These are phyloP conservation scores for Fusarium dlaminii DNA, from an alignment of 2,329 filamentous ascomycete genomes.

Conservation along the genomic window DNA sequence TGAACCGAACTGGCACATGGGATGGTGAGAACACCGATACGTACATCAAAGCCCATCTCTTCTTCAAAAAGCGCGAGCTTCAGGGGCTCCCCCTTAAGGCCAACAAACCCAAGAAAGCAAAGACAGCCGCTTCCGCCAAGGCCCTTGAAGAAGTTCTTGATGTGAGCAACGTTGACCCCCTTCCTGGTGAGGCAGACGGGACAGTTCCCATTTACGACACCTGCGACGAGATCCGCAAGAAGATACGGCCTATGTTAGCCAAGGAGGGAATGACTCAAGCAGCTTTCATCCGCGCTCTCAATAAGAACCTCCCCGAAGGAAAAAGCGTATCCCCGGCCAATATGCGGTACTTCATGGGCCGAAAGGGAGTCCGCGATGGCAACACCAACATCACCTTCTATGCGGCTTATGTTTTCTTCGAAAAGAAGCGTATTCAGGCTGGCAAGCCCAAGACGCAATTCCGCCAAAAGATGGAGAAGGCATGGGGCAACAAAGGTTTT, in stretches of 20 bases:
- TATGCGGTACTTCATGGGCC: conserved; percentile 59
- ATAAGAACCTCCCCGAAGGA: conserved; percentile 51
- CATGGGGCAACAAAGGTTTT: conserved; percentile 42
- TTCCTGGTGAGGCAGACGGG: conserved; percentile 58
- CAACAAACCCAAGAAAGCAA: conserved; percentile 46
- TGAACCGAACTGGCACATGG: conserved; percentile 56
- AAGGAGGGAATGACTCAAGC: conserved; percentile 59
- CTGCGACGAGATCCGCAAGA: conserved; percentile 66
- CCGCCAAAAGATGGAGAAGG: conserved; percentile 61
- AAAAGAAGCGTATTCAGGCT: conserved; percentile 64
- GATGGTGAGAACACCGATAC: conserved; percentile 48
- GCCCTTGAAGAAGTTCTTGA: conserved; percentile 46
- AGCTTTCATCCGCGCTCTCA: conserved; percentile 59
- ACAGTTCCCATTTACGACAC: conserved; percentile 63
- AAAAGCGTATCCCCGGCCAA: conserved; percentile 54
- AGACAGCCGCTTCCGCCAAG: conserved; percentile 39
- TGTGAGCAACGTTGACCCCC: conserved; percentile 50
- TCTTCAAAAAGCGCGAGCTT: conserved; percentile 62
- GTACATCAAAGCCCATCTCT: conserved; percentile 50
- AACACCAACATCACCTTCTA: conserved; percentile 62
- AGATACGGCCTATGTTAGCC: conserved; percentile 61
- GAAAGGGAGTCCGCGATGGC: conserved; percentile 59
- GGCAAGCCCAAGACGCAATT: conserved; percentile 62
- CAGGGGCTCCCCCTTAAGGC: conserved; percentile 53
- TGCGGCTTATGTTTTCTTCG: conserved; percentile 66